phyloP scores from a whole-genome alignment of 805 yeast genomes.

The Ogataea saltuana region DNA sequence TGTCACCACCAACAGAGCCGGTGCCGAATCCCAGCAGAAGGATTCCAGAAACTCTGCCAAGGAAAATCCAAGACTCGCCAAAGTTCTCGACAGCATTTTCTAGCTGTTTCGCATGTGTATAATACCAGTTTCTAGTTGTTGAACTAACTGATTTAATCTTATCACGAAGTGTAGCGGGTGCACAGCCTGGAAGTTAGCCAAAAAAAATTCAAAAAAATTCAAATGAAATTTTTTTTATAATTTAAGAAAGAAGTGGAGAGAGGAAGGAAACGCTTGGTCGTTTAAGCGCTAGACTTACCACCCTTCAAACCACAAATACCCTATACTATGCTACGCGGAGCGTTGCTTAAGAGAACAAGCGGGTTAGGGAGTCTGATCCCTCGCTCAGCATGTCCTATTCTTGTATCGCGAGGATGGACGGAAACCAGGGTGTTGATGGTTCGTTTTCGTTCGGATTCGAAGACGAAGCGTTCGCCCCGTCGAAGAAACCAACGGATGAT shows the following conservation, averaged over 20 bases:
- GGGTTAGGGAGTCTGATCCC: neutral
- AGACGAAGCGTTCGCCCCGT: neutral
- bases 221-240: neutral
- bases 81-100: conserved; percentile 56
- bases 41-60: conserved; percentile 37
- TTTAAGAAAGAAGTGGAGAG: conserved; percentile 3
- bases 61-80: conserved; percentile 36
- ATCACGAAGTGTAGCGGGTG: too few species aligned
- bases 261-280: conserved; percentile 2
- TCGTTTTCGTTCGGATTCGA: conserved; percentile 3
- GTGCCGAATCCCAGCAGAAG: conserved; percentile 52
- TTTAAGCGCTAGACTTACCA: too few species aligned
- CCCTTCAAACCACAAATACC: neutral
- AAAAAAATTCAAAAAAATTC: neutral
- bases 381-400: too few species aligned
- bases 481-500: conserved; percentile 2
- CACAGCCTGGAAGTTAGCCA: conserved; percentile 7
- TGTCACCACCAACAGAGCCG: conserved; percentile 66
- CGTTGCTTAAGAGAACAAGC: neutral
- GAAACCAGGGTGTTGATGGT: too few species aligned
- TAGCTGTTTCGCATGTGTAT: conserved; percentile 24
- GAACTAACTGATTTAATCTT: too few species aligned
- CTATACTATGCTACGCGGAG: neutral
- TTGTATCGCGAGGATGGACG: too few species aligned
- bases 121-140: too few species aligned